Evolutionary conservation across 2,329 filamentous ascomycete species (phyloP), one percentile per base, ranked within the genome.

Genomic region (Diaporthe australafricana): DNA sequence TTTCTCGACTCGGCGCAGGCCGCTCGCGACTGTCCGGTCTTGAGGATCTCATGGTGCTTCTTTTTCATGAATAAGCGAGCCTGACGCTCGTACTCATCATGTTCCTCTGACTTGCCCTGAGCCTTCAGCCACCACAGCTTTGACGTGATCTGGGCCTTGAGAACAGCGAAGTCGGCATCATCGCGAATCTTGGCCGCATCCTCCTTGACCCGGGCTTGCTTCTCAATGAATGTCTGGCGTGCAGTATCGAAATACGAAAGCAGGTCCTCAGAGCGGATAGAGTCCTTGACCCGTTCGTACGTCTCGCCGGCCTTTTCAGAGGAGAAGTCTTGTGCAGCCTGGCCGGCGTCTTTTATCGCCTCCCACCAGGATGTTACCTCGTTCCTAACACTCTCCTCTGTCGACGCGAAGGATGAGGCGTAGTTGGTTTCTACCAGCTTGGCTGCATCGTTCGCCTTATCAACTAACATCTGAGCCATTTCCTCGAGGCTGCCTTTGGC

Each of bases 61-160:
- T 81, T 78, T 22, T 81, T 79, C 66, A 86, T 74, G 72, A 84
- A 85, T 1, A 75, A 73, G 63, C 82, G 81, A 12, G 88, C 89
- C 74, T 87, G 88, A 66, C 77, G 79, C 70, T 84, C 81, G 72
- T 88, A 88, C 71, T 83, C 82, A 4, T 80, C 73, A 0, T 82
- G 70, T 74, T 88, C 86, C 20, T 85, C 82, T 3, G 76, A 78
- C 75, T 85, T 86, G 25, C 87, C 87, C 65, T 84, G 87, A 40
- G 89, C 63, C 77, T 84, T 87, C 63, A 91, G 80, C 88, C 88
- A 91, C 81, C 86, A 84, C 40, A 90, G 82, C 78, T 86, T 89
- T 17, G 89, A 89, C 53, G 81, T 82, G 32, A 91, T 81, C 76
- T 90, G 89, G 17, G 89, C 87, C 48, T 83, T 84, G 35, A 90